Percentiles rank a stretch among this genome's conserved stretches.
Evolutionary conservation across 768 basidiomycete species (phyloP).

Genomic region (Kwoniella heveanensis): DNA sequence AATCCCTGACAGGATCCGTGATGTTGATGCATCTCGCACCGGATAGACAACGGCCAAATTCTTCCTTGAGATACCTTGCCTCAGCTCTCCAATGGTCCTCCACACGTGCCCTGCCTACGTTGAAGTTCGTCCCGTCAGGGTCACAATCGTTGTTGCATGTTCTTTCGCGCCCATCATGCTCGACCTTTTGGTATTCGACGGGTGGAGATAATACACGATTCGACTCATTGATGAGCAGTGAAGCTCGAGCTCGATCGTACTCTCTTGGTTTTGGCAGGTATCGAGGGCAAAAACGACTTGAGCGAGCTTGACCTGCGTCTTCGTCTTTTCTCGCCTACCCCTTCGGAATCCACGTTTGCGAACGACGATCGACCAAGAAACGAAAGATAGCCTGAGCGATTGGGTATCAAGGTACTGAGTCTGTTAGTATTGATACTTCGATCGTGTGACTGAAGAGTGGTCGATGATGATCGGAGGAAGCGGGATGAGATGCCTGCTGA

Average conservation of each 20-base stretch:
- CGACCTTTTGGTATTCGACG: not conserved
- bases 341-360: not conserved
- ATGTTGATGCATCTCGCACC: slow-evolving; percentile 21
- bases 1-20: slow-evolving; percentile 12
- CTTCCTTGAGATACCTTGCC: slow-evolving; percentile 3
- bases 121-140: no score
- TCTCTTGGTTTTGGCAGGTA: not conserved
- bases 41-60: slow-evolving; percentile 6
- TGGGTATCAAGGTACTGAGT: slow-evolving; percentile 7
- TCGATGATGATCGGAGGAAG: not conserved
- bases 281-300: not conserved
- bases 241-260: not conserved
- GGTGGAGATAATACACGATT: not conserved
- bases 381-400: slow-evolving; percentile 6
- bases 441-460: not conserved
- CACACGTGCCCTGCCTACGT: not conserved
- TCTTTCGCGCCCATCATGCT: not conserved
- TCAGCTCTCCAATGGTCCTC: slow-evolving; percentile 11
- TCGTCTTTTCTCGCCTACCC: not conserved
- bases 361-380: not conserved
- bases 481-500: slow-evolving; percentile 40
- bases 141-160: no score
- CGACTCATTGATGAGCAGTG: not conserved
- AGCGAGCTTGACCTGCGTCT: not conserved
- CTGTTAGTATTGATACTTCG: not conserved